Base-by-base conservation (phyloP, 768 basidiomycete species). In the Paxillus ammoniavirescens region DNA sequence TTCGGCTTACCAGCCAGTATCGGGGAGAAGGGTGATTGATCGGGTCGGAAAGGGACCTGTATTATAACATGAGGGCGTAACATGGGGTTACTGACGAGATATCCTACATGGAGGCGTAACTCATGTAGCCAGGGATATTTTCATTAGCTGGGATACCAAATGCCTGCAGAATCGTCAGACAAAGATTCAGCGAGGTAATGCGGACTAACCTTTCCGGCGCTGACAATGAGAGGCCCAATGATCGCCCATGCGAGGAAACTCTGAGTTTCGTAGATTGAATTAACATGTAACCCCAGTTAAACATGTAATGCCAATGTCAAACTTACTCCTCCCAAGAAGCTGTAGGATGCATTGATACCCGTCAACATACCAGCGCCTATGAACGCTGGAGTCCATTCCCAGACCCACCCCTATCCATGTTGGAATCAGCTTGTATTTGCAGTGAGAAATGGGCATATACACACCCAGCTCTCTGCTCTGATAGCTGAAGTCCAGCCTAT, bases 231-330 rank as follows among this genome's bases (percentile, higher is more conserved):
- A 5, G 83, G 83, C 1, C 79, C 78, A 47, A 86, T 77, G 67
- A 86, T 80, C 40, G 78, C 82, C 82, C 82, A 86, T 1, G 83
- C 81, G 26, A 84, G 73, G 46, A 85, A 61, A 81, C 79, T 82
- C 64, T 60, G 49, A 60, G 42, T 33, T 38, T 52, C 33, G 61
- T 56, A 58, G 18, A 30, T 51, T 26, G 21, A n/a, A 31, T 52
- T 35, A 52, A 13, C 33, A 45, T 8, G 3, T 13, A 6, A 8
- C 12, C 14, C 31, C 36, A 60, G 18, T 49, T 43, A 42, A 46
- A n/a, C 6, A 31, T 26, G 9, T 21, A 21, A 3, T 3, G 21
- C 21, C n/a, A 17, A 10, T 21, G 17, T 21, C 40, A 42, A 26
- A 68, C 79, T 57, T 58, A 82, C 81, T 4, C 65, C 68, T 8